Percentiles rank a stretch among this genome's conserved stretches.
Conservation (phyloP, 495 filamentous ascomycete genomes). For the Podospora comata region DNA sequence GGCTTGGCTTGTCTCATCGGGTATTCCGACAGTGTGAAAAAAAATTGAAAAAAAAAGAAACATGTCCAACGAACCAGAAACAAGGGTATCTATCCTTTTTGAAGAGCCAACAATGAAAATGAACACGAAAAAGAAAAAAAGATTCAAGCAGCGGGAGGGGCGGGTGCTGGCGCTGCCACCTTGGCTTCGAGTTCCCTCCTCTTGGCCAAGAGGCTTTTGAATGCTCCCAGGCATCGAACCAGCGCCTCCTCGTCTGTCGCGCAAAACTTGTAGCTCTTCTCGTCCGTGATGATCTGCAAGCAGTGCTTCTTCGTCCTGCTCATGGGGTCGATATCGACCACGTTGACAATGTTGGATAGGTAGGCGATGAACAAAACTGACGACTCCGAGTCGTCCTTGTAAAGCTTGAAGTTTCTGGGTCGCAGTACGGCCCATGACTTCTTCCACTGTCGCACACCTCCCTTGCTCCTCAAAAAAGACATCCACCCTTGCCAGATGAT, state of each 20-base stretch:
- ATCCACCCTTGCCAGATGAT: conserved; percentile 92
- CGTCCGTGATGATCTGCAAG: conserved; percentile 90
- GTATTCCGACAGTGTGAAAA: neutral
- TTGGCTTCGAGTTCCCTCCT: conserved; percentile 53
- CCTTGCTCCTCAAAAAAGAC: conserved; percentile 76
- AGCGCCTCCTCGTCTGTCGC: conserved; percentile 77
- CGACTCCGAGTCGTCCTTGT: conserved; percentile 92
- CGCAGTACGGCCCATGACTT: conserved; percentile 90
- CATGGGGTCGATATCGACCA: conserved; percentile 85
- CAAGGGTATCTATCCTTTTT: conserved; percentile 3
- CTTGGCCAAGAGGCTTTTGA: conserved; percentile 85
- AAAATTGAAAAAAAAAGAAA: conserved; percentile 2
- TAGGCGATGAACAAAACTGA: conserved; percentile 78
- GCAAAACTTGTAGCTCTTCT: conserved; percentile 87
- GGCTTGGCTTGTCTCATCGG: neutral
- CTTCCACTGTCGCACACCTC: conserved; percentile 93
- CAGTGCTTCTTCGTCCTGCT: conserved; percentile 81
- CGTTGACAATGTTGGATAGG: conserved; percentile 78
- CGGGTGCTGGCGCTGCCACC: conserved; percentile 9
- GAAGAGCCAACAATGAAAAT: conserved; percentile 6
- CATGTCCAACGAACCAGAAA: neutral
- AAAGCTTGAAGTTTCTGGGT: conserved; percentile 79
- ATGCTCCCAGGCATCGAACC: conserved; percentile 78
- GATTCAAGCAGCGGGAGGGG: neutral
- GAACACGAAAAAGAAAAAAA: neutral